Evolutionary conservation across 2,329 filamentous ascomycete genomes (phyloP).

Genomic region (Ilyonectria sp.): DNA sequence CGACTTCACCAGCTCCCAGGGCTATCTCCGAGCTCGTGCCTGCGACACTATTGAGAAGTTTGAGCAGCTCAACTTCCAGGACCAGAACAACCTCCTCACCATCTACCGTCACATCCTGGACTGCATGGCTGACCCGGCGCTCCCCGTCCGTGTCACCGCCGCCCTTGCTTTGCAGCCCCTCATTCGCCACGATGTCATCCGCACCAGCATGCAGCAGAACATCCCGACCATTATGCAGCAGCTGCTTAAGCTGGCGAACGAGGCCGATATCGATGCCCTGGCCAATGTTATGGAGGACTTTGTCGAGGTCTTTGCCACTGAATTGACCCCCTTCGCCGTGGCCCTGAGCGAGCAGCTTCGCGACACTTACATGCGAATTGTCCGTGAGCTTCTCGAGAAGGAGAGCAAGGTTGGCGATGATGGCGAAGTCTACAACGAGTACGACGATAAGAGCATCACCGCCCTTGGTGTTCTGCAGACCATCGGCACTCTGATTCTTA

Average conservation of each 20-base stretch:
- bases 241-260: conserved; percentile 94
- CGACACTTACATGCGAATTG: conserved; percentile 95
- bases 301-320: conserved; percentile 97
- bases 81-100: conserved; percentile 92
- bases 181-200: conserved; percentile 95
- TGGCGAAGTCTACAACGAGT: conserved; percentile 88
- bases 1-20: conserved; percentile 93
- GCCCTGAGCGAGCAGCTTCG: conserved; percentile 95
- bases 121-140: conserved; percentile 93
- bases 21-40: conserved; percentile 92
- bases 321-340: conserved; percentile 96
- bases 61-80: conserved; percentile 96
- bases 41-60: conserved; percentile 99
- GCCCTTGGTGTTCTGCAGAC: conserved; percentile 96
- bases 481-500: conserved; percentile 96
- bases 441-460: conserved; percentile 99
- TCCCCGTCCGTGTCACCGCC: conserved; percentile 95
- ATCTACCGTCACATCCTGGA: conserved; percentile 98
- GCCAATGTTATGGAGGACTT: conserved; percentile 99
- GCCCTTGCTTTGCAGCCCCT: conserved; percentile 94
- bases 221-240: conserved; percentile 99
- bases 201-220: conserved; percentile 95
- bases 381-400: conserved; percentile 91
- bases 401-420: conserved; percentile 83
- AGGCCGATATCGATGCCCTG: conserved; percentile 96